Evolutionary conservation across 176 grass and related monocot species (phyloP).

Genomic region (Tuctoria greenei): DNA sequence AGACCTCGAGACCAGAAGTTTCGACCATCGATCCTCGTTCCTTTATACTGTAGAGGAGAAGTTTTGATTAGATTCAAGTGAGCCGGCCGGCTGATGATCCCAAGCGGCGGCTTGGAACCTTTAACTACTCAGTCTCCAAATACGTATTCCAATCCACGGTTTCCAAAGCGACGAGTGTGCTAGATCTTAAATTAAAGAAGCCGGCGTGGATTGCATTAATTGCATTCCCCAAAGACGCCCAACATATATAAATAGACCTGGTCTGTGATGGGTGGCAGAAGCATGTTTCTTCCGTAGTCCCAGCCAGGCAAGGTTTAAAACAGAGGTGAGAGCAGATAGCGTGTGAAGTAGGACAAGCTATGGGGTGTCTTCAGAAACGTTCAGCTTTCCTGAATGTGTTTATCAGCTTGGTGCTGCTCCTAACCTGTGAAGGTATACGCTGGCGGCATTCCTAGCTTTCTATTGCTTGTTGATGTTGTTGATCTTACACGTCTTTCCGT

Average conservation of each 20-base stretch:
- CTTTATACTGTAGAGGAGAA: too few species aligned
- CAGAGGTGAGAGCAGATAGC: neutral
- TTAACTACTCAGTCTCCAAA: neutral
- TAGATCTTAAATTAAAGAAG: neutral
- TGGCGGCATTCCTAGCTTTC: neutral
- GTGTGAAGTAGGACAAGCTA: neutral
- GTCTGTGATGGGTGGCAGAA: neutral
- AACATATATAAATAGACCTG: neutral
- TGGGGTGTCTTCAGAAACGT: neutral
- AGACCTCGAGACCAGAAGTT: neutral
- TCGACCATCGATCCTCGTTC: neutral
- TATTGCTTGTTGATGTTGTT: neutral
- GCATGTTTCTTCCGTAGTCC: neutral
- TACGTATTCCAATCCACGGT: neutral
- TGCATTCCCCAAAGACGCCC: neutral
- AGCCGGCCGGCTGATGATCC: too few species aligned
- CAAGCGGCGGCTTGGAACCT: neutral
- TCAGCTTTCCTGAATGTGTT: neutral
- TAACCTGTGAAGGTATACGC: neutral
- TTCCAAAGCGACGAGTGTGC: neutral
- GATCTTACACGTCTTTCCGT: neutral
- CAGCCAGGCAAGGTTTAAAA: neutral
- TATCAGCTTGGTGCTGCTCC: neutral
- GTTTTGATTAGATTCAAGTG: too few species aligned
- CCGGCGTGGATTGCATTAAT: neutral